phyloP scores from a whole-genome alignment of 345 rosid species.

The Pistacia integerrima region DNA sequence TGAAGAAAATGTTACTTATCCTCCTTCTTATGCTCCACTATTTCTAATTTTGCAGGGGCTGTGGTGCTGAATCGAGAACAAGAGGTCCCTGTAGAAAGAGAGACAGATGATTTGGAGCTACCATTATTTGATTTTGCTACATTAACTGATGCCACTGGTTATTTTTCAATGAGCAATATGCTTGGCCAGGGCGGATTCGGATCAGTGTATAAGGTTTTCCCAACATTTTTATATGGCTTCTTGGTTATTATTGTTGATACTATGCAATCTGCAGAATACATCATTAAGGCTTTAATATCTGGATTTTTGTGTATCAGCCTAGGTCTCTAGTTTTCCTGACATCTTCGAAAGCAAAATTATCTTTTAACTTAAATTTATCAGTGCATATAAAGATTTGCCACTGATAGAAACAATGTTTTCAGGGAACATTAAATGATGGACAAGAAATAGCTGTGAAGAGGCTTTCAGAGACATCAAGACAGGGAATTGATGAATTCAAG shows the following conservation, averaged over 20 bases:
- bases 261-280: not conserved
- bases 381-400: not conserved
- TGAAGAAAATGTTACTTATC: not conserved
- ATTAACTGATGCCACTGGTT: constrained; percentile 27
- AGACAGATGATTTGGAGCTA: constrained; percentile 27
- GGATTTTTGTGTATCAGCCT: too few relatives aligned
- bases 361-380: not conserved
- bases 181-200: constrained; percentile 49
- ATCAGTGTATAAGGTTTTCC: constrained; percentile 40
- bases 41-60: not conserved
- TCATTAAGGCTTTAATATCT: not conserved
- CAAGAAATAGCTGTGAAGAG: constrained; percentile 45
- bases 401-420: not conserved
- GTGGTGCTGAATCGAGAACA: not conserved
- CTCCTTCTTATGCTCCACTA: not conserved
- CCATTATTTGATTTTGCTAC: constrained; percentile 34
- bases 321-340: not conserved
- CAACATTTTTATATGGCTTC: not conserved
- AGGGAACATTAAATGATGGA: constrained; percentile 34
- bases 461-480: constrained; percentile 33
- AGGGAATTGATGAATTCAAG: constrained; percentile 42
- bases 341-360: not conserved
- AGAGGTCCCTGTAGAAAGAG: constrained; percentile 17
- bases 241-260: not conserved
- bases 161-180: constrained; percentile 29